Conservation (phyloP, 2,329 filamentous ascomycete species). For the Gnomoniopsis smithogilvyi region DNA sequence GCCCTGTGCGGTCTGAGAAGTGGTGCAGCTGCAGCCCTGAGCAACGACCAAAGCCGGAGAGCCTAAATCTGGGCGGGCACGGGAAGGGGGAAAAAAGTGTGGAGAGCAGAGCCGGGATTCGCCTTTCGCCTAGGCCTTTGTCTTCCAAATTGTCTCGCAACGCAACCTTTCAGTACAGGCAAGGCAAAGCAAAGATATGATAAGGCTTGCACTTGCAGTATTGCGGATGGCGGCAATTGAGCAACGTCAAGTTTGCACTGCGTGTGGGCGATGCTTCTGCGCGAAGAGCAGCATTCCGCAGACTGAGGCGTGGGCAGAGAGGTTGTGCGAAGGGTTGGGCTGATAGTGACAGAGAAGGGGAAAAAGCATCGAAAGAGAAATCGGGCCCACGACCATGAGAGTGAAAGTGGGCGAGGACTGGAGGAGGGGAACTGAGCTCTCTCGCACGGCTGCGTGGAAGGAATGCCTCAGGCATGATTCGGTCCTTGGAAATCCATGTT, state of each 20-base stretch:
- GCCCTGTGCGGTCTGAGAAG: neutral
- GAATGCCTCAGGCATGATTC: neutral
- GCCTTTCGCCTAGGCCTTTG: neutral
- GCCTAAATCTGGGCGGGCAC: neutral
- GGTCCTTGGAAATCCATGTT: neutral
- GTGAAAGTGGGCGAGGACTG: neutral
- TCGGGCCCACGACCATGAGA: neutral
- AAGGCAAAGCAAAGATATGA: neutral
- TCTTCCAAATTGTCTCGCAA: neutral
- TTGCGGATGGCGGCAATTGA: neutral
- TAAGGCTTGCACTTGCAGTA: neutral
- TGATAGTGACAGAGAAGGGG: neutral
- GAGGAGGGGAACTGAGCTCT: neutral
- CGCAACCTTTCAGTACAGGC: too few relatives aligned
- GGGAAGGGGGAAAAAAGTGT: neutral
- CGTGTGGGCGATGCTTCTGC: neutral
- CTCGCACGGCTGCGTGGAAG: neutral
- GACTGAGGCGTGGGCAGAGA: neutral
- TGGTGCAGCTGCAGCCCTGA: neutral
- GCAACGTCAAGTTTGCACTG: neutral
- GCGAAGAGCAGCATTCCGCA: neutral
- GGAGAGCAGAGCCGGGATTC: neutral
- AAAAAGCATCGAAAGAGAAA: neutral
- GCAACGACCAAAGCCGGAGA: neutral
- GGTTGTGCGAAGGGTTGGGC: neutral